Percentiles rank a stretch among this genome's conserved stretches.
Evolutionary conservation across 2,329 filamentous ascomycete genomes (phyloP).

Genomic region (Fusarium buharicum): DNA sequence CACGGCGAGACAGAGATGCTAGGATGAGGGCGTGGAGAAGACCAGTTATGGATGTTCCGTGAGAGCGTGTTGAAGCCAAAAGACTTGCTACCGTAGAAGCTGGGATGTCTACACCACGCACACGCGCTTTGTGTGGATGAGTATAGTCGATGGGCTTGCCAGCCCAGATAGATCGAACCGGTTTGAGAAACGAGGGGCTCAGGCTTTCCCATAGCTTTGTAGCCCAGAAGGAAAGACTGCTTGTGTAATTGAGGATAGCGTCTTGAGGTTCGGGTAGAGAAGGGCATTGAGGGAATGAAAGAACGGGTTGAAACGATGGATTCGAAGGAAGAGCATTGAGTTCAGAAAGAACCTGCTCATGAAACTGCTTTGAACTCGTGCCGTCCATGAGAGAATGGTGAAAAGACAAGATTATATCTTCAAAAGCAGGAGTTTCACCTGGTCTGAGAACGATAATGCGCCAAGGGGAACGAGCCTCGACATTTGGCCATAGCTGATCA

Average conservation of each 20-base stretch:
- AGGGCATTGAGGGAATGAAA: slow-evolving; percentile 46
- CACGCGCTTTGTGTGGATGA: slow-evolving; percentile 50
- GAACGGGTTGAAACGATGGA: slow-evolving; percentile 5
- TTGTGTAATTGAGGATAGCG: slow-evolving; percentile 53
- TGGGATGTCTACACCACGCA: slow-evolving; percentile 53
- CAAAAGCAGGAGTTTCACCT: slow-evolving; percentile 26
- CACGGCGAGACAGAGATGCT: slow-evolving; percentile 52
- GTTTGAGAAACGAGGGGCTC: slow-evolving; percentile 53
- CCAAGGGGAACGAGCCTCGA: slow-evolving; percentile 59
- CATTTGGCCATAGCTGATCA: slow-evolving; percentile 54
- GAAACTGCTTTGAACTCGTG: slow-evolving; percentile 59
- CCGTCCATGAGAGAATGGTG: slow-evolving; percentile 67
- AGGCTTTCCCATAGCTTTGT: slow-evolving; percentile 54
- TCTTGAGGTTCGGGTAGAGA: slow-evolving; percentile 55
- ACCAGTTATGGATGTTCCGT: slow-evolving; percentile 59
- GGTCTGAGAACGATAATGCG: slow-evolving; percentile 54
- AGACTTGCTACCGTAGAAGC: slow-evolving; percentile 46
- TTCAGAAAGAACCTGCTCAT: slow-evolving; percentile 57
- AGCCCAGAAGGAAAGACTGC: slow-evolving; percentile 55
- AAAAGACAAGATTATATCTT: slow-evolving; percentile 60
- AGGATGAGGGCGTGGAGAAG: slow-evolving; percentile 60
- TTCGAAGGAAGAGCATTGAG: slow-evolving; percentile 47
- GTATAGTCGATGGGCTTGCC: slow-evolving; percentile 51
- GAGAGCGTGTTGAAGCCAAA: slow-evolving; percentile 53
- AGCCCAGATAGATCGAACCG: slow-evolving; percentile 51